Evolutionary conservation across 306 rosid genomes (phyloP), one percentile per base, ranked within the genome.

Genomic region (Datisca glomerata): DNA sequence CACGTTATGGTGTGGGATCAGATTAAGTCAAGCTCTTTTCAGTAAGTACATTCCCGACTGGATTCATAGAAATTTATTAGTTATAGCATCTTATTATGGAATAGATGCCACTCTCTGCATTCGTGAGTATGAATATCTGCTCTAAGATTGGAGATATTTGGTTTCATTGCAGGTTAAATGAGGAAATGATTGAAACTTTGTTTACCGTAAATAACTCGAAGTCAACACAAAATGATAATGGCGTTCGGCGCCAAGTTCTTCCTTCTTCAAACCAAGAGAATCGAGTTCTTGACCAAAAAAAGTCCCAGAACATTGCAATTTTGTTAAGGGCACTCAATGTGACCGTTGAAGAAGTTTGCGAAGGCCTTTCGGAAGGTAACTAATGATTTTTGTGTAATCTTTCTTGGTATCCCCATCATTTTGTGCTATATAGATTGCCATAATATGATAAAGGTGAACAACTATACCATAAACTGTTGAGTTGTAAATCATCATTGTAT

Each of bases 1-100:
- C 80, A 78, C 31, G 85, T 76, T 34, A 86, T 57, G 81, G 92
- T 79, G 55, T 86, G 94, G 96, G 96, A 86, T 79, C 94, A 68
- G 11, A 45, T 86, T 43, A 79, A 82, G 59, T 78, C 94, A 3
- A 74, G 85, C 64, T 79, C 94, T 36, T 86, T 86, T 51, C 94
- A 81, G 94, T 81, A 76, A 60, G 96, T 54, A 34, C 15, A 17
- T 32, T 21, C 1, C 13, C 28, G 13, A 19, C 35, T 23, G 21
- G 13, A 32, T 1, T 35, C 1, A 21, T 28, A 22, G 12, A 27
- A 3, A 29, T 40, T 15, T 20, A 15, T 2, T 8, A 45, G 18
- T 21, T 14, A 42, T 15, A 24, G 5, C 50, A 14, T 25, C 32
- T 18, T 15, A 43, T 12, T 20, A 45, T 21, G 15, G 27, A 10